Evolutionary conservation across 2,329 filamentous ascomycete species (phyloP).

Genomic region (Fusarium hainanense): DNA sequence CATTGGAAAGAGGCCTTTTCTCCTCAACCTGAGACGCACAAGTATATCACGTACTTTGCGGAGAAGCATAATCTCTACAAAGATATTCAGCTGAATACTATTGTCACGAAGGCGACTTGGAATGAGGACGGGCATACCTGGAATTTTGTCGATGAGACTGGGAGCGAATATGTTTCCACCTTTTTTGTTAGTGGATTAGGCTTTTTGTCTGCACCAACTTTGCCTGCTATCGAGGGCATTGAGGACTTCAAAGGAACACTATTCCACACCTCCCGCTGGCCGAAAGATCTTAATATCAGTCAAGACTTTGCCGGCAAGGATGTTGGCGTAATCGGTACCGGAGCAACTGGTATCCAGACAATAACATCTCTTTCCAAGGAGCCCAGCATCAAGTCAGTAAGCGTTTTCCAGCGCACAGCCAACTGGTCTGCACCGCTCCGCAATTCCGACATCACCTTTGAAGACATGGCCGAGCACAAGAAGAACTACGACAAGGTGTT

Average conservation of each 20-base stretch:
- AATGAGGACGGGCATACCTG: neutral
- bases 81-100: constrained; percentile 44
- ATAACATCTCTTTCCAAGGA: constrained; percentile 33
- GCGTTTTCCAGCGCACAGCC: constrained; percentile 47
- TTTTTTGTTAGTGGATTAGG: constrained; percentile 36
- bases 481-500: constrained; percentile 30
- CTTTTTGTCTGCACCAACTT: constrained; percentile 23
- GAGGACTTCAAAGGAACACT: constrained; percentile 21
- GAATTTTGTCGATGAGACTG: constrained; percentile 14
- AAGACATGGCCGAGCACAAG: constrained; percentile 25
- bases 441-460: constrained; percentile 23
- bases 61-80: constrained; percentile 54
- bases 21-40: constrained; percentile 51
- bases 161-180: neutral
- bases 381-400: constrained; percentile 49
- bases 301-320: constrained; percentile 24
- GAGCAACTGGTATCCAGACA: constrained; percentile 35
- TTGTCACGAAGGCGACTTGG: constrained; percentile 14
- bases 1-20: constrained; percentile 54
- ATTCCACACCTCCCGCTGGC: constrained; percentile 34
- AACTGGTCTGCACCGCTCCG: constrained; percentile 43
- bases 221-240: constrained; percentile 23
- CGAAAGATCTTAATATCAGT: constrained; percentile 3
- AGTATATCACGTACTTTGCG: constrained; percentile 57
- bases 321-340: constrained; percentile 30